phyloP scores from a whole-genome alignment of 257 asterid species.

The Plantago major region DNA sequence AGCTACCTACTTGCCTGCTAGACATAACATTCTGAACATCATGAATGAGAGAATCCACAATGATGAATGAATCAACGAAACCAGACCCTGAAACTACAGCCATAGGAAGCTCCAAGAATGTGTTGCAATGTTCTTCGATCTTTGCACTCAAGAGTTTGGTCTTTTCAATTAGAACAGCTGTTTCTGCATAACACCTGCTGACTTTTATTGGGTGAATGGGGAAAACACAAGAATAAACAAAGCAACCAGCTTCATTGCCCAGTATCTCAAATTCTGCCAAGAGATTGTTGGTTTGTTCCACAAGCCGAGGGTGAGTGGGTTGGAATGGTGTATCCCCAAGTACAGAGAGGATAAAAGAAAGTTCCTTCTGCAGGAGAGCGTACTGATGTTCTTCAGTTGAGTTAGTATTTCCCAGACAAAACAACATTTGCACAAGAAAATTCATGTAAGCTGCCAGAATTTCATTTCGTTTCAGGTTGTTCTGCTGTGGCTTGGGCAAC shows the following conservation, averaged over 20 bases:
- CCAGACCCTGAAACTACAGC: no score
- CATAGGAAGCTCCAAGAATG: neutral
- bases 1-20: no score
- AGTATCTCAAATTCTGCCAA: neutral
- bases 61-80: no score
- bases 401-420: neutral
- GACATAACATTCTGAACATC: constrained; percentile 1
- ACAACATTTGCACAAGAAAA: constrained; percentile 4
- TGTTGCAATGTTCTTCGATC: constrained; percentile 2
- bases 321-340: constrained; percentile 9
- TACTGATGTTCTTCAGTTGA: neutral
- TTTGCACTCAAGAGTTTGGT: constrained; percentile 2
- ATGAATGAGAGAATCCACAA: constrained; percentile 1
- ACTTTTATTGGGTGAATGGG: neutral
- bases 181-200: neutral
- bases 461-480: constrained; percentile 2
- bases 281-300: neutral
- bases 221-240: neutral
- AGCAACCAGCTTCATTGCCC: neutral
- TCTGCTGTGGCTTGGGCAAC: no score
- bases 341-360: constrained; percentile 17
- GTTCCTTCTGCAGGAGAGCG: neutral
- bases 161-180: neutral
- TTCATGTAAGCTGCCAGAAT: constrained; percentile 3
- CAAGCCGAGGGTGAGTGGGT: neutral